These are phyloP conservation scores for Fusarium neocosmosporiellum DNA, from an alignment of 2,329 filamentous ascomycete genomes.

Conservation along the genomic window DNA sequence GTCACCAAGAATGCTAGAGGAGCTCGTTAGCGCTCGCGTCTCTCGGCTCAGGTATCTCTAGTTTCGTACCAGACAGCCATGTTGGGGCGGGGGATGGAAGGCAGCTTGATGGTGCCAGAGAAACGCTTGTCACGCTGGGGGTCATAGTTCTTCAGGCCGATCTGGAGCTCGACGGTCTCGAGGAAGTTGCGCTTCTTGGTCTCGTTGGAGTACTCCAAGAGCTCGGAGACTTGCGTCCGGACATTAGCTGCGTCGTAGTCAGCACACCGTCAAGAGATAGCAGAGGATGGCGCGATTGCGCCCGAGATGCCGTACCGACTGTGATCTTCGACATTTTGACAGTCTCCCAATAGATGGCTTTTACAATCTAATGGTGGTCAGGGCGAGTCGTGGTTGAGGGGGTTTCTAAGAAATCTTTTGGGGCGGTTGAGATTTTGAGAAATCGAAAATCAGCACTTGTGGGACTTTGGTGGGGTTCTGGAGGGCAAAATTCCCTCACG, in stretches of 20 bases:
- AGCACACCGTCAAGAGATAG: constrained; percentile 48
- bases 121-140: constrained; percentile 99
- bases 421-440: constrained; percentile 37
- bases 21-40: constrained; percentile 21
- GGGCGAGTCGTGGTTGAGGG: constrained; percentile 46
- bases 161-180: constrained; percentile 91
- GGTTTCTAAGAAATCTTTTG: constrained; percentile 30
- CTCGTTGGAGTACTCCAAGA: constrained; percentile 93
- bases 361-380: constrained; percentile 76
- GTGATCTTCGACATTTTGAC: constrained; percentile 89
- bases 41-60: not conserved
- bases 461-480: constrained; percentile 43
- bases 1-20: constrained; percentile 70
- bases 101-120: constrained; percentile 98
- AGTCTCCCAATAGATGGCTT: constrained; percentile 84
- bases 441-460: constrained; percentile 35
- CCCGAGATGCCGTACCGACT: constrained; percentile 66
- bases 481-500: constrained; percentile 53
- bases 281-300: not conserved
- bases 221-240: constrained; percentile 91
- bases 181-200: constrained; percentile 99
- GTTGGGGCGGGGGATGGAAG: constrained; percentile 88
- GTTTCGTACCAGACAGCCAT: constrained; percentile 77
- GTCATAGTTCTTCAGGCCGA: constrained; percentile 99
- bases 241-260: constrained; percentile 75